A percentile compares a stretch with the other conserved stretches of the same genome.
phyloP scores from a whole-genome alignment of 371 early-diverging fungal species.

The Furculomyces boomerangus region DNA sequence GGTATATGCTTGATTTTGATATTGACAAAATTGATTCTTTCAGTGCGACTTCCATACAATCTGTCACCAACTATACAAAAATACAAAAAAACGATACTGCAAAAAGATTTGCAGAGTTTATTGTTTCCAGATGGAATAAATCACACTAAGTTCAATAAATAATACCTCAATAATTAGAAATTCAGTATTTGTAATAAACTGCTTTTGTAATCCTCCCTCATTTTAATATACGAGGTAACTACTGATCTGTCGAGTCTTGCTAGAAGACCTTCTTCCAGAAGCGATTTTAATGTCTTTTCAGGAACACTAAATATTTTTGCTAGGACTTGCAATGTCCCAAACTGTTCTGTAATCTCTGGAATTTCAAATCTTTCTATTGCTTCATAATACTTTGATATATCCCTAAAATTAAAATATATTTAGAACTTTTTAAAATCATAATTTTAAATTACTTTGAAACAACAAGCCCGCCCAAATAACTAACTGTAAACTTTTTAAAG shows the following conservation, averaged over 20 bases:
- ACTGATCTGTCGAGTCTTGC: conserved; percentile 54
- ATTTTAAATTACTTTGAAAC: conserved; percentile 17
- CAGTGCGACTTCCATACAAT: neutral
- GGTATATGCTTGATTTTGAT: conserved; percentile 1
- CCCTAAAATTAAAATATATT: conserved; percentile 36
- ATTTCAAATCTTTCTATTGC: conserved; percentile 54
- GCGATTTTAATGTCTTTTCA: conserved; percentile 69
- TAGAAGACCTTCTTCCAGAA: conserved; percentile 65
- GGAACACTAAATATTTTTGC: conserved; percentile 79
- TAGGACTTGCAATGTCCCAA: conserved; percentile 79
- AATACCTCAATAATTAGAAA: neutral
- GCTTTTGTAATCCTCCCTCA: conserved; percentile 66
- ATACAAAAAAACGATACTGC: neutral
- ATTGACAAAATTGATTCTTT: neutral
- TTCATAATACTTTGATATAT: conserved; percentile 85
- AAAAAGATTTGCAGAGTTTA: neutral
- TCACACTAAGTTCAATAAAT: neutral
- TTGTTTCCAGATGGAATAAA: neutral
- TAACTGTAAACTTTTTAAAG: conserved; percentile 71
- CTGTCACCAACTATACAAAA: neutral
- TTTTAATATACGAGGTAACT: conserved; percentile 66
- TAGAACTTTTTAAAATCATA: neutral
- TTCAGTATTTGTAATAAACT: neutral
- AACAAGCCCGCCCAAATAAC: conserved; percentile 54
- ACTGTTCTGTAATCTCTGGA: conserved; percentile 55